phyloP scores from a whole-genome alignment of 192 early-diverging fungal genomes.

The Gigaspora rosea region DNA sequence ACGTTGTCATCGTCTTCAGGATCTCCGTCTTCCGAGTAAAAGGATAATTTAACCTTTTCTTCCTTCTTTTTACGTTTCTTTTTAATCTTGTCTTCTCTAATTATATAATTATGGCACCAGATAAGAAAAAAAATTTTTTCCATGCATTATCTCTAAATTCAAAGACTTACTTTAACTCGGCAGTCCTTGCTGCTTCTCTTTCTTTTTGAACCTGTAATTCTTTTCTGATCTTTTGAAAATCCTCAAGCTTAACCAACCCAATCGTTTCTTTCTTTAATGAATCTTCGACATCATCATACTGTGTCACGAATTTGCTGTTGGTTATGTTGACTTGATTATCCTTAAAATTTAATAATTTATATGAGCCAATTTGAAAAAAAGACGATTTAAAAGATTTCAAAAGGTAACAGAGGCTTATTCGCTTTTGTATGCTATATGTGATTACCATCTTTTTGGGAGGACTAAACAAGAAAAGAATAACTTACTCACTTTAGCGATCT shows the following conservation, averaged over 20 bases:
- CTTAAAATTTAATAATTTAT: constrained; percentile 32
- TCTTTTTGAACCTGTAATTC: constrained; percentile 82
- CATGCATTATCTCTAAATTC: background rate
- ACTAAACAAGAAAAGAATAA: background rate
- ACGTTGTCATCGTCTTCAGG: constrained; percentile 25
- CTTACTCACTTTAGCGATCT: constrained; percentile 63
- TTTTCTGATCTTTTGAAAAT: constrained; percentile 84
- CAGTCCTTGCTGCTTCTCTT: constrained; percentile 68
- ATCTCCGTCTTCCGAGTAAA: constrained; percentile 49
- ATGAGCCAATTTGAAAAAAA: too few species aligned
- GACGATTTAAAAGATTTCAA: too few species aligned
- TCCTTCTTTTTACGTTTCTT: constrained; percentile 68
- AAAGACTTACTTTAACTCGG: constrained; percentile 31
- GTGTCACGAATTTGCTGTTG: constrained; percentile 76
- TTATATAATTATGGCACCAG: background rate
- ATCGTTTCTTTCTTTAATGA: constrained; percentile 87
- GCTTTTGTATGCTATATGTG: background rate
- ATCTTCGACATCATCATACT: constrained; percentile 75
- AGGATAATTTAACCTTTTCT: constrained; percentile 68
- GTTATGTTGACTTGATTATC: constrained; percentile 70
- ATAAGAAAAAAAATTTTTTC: background rate
- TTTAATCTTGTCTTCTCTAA: constrained; percentile 54
- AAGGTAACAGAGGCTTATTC: background rate
- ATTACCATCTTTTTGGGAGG: constrained; percentile 7
- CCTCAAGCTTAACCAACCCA: constrained; percentile 85